A percentile compares a stretch with the other conserved stretches of the same genome.
Evolutionary conservation across 768 basidiomycete species (phyloP).

Genomic region (Boletellus ananiceps): DNA sequence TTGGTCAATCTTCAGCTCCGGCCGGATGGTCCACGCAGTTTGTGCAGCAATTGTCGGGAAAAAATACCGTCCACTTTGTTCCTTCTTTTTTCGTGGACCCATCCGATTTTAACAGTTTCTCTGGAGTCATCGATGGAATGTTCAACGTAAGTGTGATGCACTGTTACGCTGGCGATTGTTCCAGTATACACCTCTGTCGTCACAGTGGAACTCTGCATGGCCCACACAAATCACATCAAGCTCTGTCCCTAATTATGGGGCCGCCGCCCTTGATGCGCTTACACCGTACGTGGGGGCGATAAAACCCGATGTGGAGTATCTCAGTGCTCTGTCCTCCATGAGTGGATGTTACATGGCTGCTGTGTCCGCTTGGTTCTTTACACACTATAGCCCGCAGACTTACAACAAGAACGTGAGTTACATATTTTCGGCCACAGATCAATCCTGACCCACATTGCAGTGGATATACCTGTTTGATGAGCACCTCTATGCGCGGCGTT

Average conservation of each 20-base stretch:
- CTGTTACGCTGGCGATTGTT: constrained; percentile 7
- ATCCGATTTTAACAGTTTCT: constrained; percentile 41
- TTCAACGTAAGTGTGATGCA: constrained; percentile 45
- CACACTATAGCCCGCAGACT: constrained; percentile 61
- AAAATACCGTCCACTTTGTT: constrained; percentile 52
- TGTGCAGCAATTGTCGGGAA: constrained; percentile 41
- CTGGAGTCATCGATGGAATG: constrained; percentile 49
- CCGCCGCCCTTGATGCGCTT: constrained; percentile 26
- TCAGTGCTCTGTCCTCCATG: constrained; percentile 37
- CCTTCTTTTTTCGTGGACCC: constrained; percentile 68
- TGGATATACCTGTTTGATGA: constrained; percentile 65
- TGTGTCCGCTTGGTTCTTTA: constrained; percentile 76
- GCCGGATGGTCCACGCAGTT: constrained; percentile 59
- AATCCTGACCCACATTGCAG: constrained; percentile 28
- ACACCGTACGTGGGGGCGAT: constrained; percentile 41
- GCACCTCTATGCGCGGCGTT: constrained; percentile 60
- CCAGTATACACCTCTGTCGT: constrained; percentile 5
- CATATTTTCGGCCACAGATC: not conserved
- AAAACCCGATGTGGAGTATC: constrained; percentile 52
- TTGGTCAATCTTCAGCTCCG: constrained; percentile 49
- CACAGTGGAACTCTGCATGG: constrained; percentile 79
- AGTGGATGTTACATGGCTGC: constrained; percentile 43
- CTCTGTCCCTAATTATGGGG: constrained; percentile 4
- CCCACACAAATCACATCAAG: constrained; percentile 51
- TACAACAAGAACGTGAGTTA: constrained; percentile 70